Evolutionary conservation across 2,329 filamentous ascomycete genomes (phyloP).

Genomic region (Exophiala aquamarina): DNA sequence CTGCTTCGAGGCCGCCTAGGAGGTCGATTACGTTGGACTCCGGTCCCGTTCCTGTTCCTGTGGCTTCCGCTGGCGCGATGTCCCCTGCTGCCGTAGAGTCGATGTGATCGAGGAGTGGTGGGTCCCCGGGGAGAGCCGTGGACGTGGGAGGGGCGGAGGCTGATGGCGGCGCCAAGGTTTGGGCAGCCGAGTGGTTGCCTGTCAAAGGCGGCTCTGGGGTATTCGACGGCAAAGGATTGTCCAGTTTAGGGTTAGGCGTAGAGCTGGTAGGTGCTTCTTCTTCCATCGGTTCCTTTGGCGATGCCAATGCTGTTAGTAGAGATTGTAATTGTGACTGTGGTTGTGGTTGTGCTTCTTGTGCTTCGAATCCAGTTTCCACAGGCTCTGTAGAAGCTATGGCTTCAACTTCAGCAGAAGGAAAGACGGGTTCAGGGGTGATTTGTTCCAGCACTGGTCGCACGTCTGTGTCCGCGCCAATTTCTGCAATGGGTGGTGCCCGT

Average conservation of each 20-base stretch:
- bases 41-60: background rate
- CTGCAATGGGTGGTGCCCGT: no score
- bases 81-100: background rate
- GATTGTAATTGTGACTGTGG: background rate
- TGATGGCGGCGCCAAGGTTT: background rate
- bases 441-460: no score
- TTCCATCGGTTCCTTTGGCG: background rate
- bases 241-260: background rate
- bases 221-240: background rate
- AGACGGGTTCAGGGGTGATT: no score
- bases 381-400: no score
- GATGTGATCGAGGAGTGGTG: background rate
- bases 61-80: background rate
- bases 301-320: background rate
- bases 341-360: background rate
- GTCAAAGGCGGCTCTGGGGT: background rate
- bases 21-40: conserved; percentile 1
- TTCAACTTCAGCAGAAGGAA: no score
- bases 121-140: background rate
- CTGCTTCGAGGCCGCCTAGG: background rate
- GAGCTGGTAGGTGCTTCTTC: background rate
- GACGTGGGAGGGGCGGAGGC: background rate
- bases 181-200: background rate
- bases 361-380: no score
- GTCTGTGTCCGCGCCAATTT: no score